Percentiles rank a stretch among this genome's conserved stretches.
Evolutionary conservation across 305 asterid species (phyloP).

Genomic region (Andrographis paniculata): DNA sequence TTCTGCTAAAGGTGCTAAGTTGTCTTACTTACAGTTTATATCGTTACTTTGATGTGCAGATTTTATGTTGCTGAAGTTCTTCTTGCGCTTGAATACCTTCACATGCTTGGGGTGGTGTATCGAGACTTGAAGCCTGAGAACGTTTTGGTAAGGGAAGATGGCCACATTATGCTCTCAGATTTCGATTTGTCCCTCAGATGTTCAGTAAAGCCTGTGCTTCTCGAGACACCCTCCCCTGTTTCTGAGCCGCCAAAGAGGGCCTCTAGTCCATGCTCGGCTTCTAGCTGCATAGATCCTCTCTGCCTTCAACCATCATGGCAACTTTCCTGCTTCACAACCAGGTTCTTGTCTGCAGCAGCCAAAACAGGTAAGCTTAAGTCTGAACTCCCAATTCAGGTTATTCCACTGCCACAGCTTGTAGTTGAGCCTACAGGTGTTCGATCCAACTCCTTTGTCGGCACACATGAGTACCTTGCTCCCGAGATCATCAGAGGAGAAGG

Average conservation of each 20-base stretch:
- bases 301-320: conserved; percentile 88
- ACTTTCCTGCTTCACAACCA: conserved; percentile 71
- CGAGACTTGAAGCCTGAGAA: conserved; percentile 92
- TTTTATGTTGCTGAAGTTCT: conserved; percentile 88
- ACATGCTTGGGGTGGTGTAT: conserved; percentile 91
- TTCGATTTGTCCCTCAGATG: conserved; percentile 74
- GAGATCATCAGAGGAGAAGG: conserved; percentile 80
- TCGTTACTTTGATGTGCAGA: conserved; percentile 42
- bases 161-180: conserved; percentile 94
- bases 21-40: too few relatives aligned
- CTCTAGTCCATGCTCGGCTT: conserved; percentile 42
- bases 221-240: conserved; percentile 40
- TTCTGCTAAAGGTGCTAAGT: neutral
- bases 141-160: conserved; percentile 77
- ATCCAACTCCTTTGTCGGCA: conserved; percentile 88
- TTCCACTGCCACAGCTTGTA: conserved; percentile 74
- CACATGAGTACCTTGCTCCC: conserved; percentile 91
- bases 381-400: conserved; percentile 43
- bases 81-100: conserved; percentile 87
- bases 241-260: conserved; percentile 36
- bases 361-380: conserved; percentile 59
- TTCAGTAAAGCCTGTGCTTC: conserved; percentile 43
- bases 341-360: conserved; percentile 45
- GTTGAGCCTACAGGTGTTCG: conserved; percentile 78
- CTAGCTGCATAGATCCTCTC: conserved; percentile 75